Evolutionary conservation across 495 filamentous ascomycete species (phyloP).

Genomic region (Penicillium manginii): DNA sequence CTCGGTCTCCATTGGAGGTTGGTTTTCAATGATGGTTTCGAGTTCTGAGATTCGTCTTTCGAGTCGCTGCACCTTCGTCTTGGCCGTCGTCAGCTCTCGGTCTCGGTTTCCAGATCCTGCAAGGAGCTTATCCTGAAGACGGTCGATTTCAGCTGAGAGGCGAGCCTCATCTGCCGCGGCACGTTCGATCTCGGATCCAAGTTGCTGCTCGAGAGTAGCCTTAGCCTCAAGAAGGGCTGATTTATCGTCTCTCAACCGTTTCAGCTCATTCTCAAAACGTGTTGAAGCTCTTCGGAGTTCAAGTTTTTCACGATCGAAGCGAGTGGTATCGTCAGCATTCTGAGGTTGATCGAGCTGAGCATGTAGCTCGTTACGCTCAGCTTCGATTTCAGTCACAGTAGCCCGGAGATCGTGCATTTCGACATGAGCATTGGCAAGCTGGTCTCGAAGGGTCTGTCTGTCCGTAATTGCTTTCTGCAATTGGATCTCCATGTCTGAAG

Average conservation of each 20-base stretch:
- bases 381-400: conserved; percentile 56
- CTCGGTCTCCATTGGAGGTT: conserved; percentile 37
- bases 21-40: conserved; percentile 55
- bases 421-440: conserved; percentile 61
- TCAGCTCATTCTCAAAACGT: conserved; percentile 62
- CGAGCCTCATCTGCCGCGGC: conserved; percentile 59
- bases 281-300: conserved; percentile 63
- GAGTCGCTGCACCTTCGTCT: conserved; percentile 60
- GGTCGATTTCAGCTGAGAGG: conserved; percentile 60
- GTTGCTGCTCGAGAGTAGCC: conserved; percentile 57
- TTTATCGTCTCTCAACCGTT: conserved; percentile 61
- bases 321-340: conserved; percentile 55
- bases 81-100: conserved; percentile 52
- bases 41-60: conserved; percentile 62
- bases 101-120: conserved; percentile 48
- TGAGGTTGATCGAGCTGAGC: conserved; percentile 55
- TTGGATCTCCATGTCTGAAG: conserved; percentile 52
- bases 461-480: conserved; percentile 57
- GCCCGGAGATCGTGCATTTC: conserved; percentile 61
- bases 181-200: conserved; percentile 58
- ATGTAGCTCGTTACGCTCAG: conserved; percentile 67
- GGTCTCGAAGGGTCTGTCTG: conserved; percentile 65
- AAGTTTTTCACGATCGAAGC: conserved; percentile 63
- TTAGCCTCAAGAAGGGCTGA: conserved; percentile 52
- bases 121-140: conserved; percentile 53